phyloP scores from a whole-genome alignment of 257 asterid species.

The Forsythia suspensa region DNA sequence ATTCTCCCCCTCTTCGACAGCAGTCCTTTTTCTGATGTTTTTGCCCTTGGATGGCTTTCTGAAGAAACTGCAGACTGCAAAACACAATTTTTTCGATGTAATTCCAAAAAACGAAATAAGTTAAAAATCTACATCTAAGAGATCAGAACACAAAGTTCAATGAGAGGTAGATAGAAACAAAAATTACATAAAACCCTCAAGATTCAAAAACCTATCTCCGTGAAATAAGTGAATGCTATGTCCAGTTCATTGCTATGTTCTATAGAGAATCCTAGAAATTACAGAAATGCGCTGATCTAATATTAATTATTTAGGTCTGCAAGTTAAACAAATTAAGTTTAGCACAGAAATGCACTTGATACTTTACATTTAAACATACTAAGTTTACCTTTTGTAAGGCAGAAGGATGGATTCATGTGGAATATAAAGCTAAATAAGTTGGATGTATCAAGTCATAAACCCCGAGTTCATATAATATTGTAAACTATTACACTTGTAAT shows the following conservation, averaged over 20 bases:
- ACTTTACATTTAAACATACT: not conserved
- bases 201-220: not conserved
- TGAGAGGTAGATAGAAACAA: not conserved
- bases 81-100: conserved; percentile 15
- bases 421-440: not conserved
- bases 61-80: conserved; percentile 81
- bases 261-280: not conserved
- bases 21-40: conserved; percentile 72
- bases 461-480: not conserved
- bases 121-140: not conserved
- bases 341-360: not conserved
- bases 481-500: not conserved
- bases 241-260: not conserved
- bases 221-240: not conserved
- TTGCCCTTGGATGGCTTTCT: conserved; percentile 74
- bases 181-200: not conserved
- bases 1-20: conserved; percentile 50
- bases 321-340: not conserved
- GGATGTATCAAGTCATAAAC: not conserved
- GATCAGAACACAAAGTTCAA: not conserved
- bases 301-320: not conserved
- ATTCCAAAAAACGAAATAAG: not conserved
- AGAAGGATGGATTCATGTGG: not conserved
- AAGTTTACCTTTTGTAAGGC: not conserved
- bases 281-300: not conserved